Percentiles rank a stretch among this genome's conserved stretches.
Conservation (phyloP, 2,329 filamentous ascomycete genomes). For the Aspergillus spinulosporus region DNA sequence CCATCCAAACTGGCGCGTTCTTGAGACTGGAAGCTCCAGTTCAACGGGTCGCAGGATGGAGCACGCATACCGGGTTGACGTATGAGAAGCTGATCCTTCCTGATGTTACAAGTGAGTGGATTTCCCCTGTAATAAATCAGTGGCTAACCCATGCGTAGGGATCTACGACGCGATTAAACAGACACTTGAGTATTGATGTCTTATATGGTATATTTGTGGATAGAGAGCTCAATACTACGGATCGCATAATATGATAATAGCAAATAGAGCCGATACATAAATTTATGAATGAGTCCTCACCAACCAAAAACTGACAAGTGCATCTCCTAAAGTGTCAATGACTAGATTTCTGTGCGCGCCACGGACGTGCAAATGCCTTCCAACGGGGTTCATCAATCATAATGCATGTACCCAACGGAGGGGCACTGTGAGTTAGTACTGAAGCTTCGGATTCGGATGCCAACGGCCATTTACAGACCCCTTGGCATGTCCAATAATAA, state of each 20-base stretch:
- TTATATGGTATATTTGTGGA: constrained; percentile 5
- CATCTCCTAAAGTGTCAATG: too few relatives aligned
- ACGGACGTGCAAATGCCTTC: too few relatives aligned
- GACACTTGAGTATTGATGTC: constrained; percentile 61
- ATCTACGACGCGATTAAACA: constrained; percentile 71
- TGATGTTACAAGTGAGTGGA: constrained; percentile 77
- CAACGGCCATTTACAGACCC: too few relatives aligned
- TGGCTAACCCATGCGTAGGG: constrained; percentile 47
- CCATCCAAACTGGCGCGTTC: constrained; percentile 86
- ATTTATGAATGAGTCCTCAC: neutral
- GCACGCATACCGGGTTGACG: constrained; percentile 74
- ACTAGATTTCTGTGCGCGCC: too few relatives aligned
- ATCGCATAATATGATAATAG: neutral
- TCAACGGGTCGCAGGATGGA: constrained; percentile 83
- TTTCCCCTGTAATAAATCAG: neutral
- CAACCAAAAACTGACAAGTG: neutral
- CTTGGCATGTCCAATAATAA: too few relatives aligned
- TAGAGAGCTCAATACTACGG: constrained; percentile 1
- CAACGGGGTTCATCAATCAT: too few relatives aligned
- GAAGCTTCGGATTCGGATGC: too few relatives aligned
- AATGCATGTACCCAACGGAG: too few relatives aligned
- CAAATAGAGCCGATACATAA: neutral
- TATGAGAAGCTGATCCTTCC: constrained; percentile 82
- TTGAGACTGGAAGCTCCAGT: constrained; percentile 81
- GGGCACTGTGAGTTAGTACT: too few relatives aligned